Base-by-base conservation (phyloP, 768 basidiomycete species). In the Hirschioporus abietinus region DNA sequence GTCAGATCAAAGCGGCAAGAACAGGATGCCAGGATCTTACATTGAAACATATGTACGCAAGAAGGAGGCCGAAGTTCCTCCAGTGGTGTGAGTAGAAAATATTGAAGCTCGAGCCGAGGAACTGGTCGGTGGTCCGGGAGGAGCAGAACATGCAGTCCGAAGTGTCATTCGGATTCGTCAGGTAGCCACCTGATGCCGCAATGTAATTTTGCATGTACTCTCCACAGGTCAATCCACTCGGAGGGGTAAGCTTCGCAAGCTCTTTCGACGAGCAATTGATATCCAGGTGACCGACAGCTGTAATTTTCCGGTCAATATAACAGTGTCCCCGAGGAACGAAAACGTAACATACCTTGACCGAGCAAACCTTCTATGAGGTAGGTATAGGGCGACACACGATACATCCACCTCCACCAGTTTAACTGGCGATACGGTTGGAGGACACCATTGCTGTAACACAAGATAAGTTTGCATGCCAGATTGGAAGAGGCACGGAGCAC, bases 191-290 rank as follows among this genome's bases (percentile, higher is more conserved):
- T 17, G 76, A 71, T 6, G 65, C 63, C 17, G 68, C 35, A 58
- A 85, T 79, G 72, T 78, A 89, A 7, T 77, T 66, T 1, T 69
- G 65, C 64, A 85, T 74, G 74, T 84, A 88, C 15, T 75, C 70
- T 15, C 70, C 74, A 73, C 87, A 89, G 0, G 83, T 79, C 67
- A 78, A 77, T 4, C 82, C 83, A 0, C 72, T 66, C 0, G 84
- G 83, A 2, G 84, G 81, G 1, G 72, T 71, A 68, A 95, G 72
- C 0, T 78, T 79, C 1, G 87, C 83, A n/a, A 85, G 78, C 73
- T 95, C 94, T 63, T 80, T 74, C 0, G 75, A n/a, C 0, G 88
- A 74, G 73, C 94, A 95, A 18, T 75, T 77, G 62, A 90, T 79
- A 0, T 74, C 67, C 62, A 80, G 76, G 7, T 75, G 78, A 0